These are phyloP conservation scores for Polygonum aviculare DNA, from an alignment of 148 eudicot species.

Conservation along the genomic window DNA sequence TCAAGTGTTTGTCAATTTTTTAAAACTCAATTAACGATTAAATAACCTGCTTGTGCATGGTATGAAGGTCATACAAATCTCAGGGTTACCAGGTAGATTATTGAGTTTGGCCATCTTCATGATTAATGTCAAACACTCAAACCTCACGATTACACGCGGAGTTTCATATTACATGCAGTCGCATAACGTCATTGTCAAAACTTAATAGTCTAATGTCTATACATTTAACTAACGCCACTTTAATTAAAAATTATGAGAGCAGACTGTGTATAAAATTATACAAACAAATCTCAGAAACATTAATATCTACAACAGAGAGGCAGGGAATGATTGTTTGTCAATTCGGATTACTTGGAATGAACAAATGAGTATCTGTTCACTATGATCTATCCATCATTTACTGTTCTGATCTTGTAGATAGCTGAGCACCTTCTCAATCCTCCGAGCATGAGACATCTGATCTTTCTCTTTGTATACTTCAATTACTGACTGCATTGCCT, in stretches of 20 bases:
- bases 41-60: no score
- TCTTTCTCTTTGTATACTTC: conserved; percentile 49
- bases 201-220: neutral
- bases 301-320: neutral
- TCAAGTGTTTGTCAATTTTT: no score
- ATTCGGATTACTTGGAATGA: neutral
- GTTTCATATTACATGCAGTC: no score
- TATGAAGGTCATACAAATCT: no score
- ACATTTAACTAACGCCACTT: neutral
- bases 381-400: neutral
- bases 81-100: no score
- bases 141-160: no score
- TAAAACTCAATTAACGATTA: no score
- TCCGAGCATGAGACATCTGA: conserved; percentile 27
- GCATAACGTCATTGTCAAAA: neutral
- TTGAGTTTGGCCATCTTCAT: no score
- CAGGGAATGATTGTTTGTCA: neutral
- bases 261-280: neutral
- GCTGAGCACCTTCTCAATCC: conserved; percentile 28
- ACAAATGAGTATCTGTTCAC: neutral
- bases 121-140: no score
- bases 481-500: conserved; percentile 46
- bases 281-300: neutral
- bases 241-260: neutral
- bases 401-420: conserved; percentile 8